Base-by-base conservation (phyloP, 148 eudicot genomes). In the Camellia granthamiana region DNA sequence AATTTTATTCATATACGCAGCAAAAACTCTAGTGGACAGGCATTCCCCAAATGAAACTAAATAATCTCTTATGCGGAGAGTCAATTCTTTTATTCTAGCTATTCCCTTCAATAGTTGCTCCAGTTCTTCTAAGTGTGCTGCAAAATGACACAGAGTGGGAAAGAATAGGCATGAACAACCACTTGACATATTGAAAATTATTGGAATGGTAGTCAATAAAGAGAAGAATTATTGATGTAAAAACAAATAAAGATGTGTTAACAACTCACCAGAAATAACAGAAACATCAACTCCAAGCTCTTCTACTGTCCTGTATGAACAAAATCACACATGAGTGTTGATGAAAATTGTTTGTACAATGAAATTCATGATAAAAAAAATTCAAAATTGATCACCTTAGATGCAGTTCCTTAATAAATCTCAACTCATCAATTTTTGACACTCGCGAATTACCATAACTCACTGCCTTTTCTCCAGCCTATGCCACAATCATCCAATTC, bases 11-110 rank as follows among this genome's bases (percentile, higher is more conserved):
- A 90, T 49, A 70, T 81, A 90, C 8, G 92, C 90, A 3, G 92
- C 85, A 60, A 88, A 86, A 65, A 90, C 84, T 71, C 90, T 74
- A 8, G 92, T 90, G 66, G 92, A 90, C 90, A 90, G 83, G 83
- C 90, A 90, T 83, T 90, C 92, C 42, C 92, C 92, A 84, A 90
- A 90, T 19, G 92, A 90, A 79, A 90, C 92, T 79, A 90, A 79
- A 81, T 88, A 90, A 69, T 88, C 92, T 74, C 42, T 88, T n/a
- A 89, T 88, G 7, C 92, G 89, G 1, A 49, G 84, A 42, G 92
- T 90, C 55, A 90, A 84, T 82, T 90, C 92, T 73, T 90, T 90
- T 87, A 88, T 88, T 85, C 85, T 90, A 41, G 88, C 89, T 65
- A 90, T 88, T 41, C 89, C 92, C 74, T 88, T 90, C 56, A 90